Evolutionary conservation across 1,284 basidiomycete species (phyloP), one percentile per base, ranked within the genome.

Genomic region (Amylostereum chailletii): DNA sequence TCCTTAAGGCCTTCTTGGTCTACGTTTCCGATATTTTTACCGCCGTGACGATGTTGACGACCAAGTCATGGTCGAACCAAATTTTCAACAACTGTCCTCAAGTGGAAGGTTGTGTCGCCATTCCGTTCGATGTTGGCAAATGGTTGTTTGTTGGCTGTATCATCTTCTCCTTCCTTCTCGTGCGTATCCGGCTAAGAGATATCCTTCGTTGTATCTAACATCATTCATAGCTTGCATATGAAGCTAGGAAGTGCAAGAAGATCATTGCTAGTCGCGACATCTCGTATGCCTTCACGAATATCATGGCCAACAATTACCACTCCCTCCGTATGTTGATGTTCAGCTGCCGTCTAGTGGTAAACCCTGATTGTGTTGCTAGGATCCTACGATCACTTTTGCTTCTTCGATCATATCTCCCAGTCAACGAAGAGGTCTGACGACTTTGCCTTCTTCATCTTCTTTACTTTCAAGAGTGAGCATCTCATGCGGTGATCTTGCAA

Each of bases 101-200:
- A 52, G 57, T 64, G 47, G 71, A 77, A 11, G 85, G 89, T 47
- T 92, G 90, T 57, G 81, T 97, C 55, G 80, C 83, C 58, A 92
- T 99, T 54, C 85, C 90, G 5, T 97, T 97, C 70, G 72, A 74
- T 51, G 82, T 90, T 47, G 93, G 91, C 52, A 91, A 94, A 67
- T 98, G 94, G 94, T 75, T 99, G 53, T 98, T 99, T 70, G 87
- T 94, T 30, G 93, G 92, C 39, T 99, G 95, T 67, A 98, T 99
- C 76, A 88, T 96, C 62, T 93, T 97, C 67, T 94, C 92, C 27
- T 98, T 98, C 73, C 72, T 98, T 9, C 71, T 99, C 62, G 90
- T 90, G 61, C 55, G 84, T 71, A 19, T 39, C 19, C 34, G 37
- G n/a, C 9, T 11, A 49, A 47, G 8, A 45, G 10, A 46, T 49